These are phyloP conservation scores for Fusarium anguioides DNA, from an alignment of 2,329 filamentous ascomycete species.

Conservation along the genomic window DNA sequence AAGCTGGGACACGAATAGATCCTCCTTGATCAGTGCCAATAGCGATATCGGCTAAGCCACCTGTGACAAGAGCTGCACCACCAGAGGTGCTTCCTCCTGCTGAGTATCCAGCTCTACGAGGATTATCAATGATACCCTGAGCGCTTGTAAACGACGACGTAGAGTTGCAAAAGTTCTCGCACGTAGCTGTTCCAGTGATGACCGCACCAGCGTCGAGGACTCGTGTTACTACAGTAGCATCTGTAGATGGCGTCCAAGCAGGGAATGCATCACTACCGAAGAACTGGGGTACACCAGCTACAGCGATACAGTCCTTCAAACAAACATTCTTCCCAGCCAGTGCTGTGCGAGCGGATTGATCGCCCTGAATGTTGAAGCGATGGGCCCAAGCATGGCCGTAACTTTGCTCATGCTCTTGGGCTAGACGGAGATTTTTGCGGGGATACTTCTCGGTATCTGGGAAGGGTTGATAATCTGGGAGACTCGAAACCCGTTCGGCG, in stretches of 20 bases:
- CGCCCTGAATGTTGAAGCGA: slow-evolving; percentile 56
- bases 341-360: slow-evolving; percentile 40
- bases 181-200: slow-evolving; percentile 61
- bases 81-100: slow-evolving; percentile 62
- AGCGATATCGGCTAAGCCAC: slow-evolving; percentile 56
- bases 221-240: slow-evolving; percentile 65
- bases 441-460: slow-evolving; percentile 57
- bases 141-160: slow-evolving; percentile 60
- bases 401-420: slow-evolving; percentile 52
- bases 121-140: slow-evolving; percentile 60
- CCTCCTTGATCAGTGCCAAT: slow-evolving; percentile 62
- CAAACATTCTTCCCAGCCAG: slow-evolving; percentile 57
- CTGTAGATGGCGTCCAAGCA: slow-evolving; percentile 62
- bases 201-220: slow-evolving; percentile 61
- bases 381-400: slow-evolving; percentile 64
- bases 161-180: slow-evolving; percentile 65
- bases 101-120: slow-evolving; percentile 57
- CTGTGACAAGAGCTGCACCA: slow-evolving; percentile 58
- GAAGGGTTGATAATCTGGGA: slow-evolving; percentile 60
- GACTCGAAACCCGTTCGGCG: slow-evolving; percentile 55
- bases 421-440: slow-evolving; percentile 56
- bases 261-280: slow-evolving; percentile 62
- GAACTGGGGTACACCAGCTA: slow-evolving; percentile 64
- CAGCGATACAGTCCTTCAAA: slow-evolving; percentile 66
- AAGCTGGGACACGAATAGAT: slow-evolving; percentile 58